These are phyloP conservation scores for Rhodomyrtus psidioides DNA, from an alignment of 441 rosid genomes.

Conservation along the genomic window DNA sequence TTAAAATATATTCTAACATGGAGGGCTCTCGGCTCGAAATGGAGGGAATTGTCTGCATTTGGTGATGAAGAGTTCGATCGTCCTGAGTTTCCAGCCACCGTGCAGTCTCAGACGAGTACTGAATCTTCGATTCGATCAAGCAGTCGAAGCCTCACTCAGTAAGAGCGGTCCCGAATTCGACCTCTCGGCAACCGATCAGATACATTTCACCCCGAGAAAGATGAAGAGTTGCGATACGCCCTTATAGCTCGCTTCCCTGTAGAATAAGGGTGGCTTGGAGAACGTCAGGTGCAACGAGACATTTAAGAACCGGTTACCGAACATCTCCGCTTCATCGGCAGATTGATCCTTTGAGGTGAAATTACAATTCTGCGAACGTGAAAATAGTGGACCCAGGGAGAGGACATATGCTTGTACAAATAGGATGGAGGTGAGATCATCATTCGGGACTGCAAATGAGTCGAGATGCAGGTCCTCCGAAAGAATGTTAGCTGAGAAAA, in stretches of 20 bases:
- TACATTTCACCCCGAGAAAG: too few species aligned
- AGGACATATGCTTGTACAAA: neutral
- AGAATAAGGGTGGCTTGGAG: neutral
- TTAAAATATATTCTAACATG: too few species aligned
- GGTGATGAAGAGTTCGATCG: neutral
- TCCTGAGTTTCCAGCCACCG: neutral
- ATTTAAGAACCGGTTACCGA: neutral
- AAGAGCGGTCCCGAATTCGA: neutral
- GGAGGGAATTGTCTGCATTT: neutral
- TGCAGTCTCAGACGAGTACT: neutral
- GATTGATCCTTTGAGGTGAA: neutral
- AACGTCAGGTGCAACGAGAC: constrained; percentile 6
- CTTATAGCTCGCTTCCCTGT: neutral
- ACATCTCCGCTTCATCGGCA: neutral
- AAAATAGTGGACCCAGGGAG: constrained; percentile 11
- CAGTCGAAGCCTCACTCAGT: neutral
- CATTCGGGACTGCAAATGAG: neutral
- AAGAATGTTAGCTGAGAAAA: neutral
- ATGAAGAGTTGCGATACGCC: neutral
- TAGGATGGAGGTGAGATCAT: neutral
- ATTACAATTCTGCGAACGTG: neutral
- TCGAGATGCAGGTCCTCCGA: neutral
- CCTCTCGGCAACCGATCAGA: neutral
- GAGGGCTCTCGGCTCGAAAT: neutral
- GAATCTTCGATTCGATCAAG: neutral